A percentile compares a stretch with the other conserved stretches of the same genome.
phyloP scores from a whole-genome alignment of 1,284 basidiomycete genomes.

The Melampsora medusae region DNA sequence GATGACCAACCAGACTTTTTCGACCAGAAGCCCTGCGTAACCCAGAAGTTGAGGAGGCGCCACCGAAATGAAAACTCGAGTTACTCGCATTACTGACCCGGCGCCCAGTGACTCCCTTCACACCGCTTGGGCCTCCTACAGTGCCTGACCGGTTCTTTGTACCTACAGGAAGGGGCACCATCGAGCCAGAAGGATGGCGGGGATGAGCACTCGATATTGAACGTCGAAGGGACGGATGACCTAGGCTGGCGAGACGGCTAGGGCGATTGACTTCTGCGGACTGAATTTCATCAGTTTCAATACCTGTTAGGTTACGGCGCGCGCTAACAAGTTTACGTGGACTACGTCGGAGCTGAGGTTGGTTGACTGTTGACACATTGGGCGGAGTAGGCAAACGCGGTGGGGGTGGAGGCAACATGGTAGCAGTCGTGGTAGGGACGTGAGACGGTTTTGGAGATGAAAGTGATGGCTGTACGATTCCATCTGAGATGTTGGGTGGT shows the following conservation, averaged over 20 bases:
- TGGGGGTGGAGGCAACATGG: slow-evolving; percentile 3
- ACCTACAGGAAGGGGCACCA: slow-evolving; percentile 1
- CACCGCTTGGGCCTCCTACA: not conserved
- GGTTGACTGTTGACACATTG: not conserved
- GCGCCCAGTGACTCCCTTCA: not conserved
- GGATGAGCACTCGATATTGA: slow-evolving; percentile 13
- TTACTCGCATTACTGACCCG: slow-evolving; percentile 42
- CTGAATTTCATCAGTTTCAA: slow-evolving; percentile 2
- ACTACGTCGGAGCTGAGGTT: slow-evolving; percentile 27
- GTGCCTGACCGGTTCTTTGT: slow-evolving; percentile 8
- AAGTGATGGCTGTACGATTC: slow-evolving; percentile 2
- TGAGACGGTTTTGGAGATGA: slow-evolving; percentile 23
- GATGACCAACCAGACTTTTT: slow-evolving; percentile 37
- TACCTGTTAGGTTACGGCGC: slow-evolving; percentile 5
- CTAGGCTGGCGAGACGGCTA: slow-evolving; percentile 22
- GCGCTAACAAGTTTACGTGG: slow-evolving; percentile 32
- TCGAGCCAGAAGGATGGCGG: slow-evolving; percentile 44
- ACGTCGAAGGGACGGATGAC: slow-evolving; percentile 32
- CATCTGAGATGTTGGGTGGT: slow-evolving; percentile 11
- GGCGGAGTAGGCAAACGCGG: slow-evolving; percentile 32
- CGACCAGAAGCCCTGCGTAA: slow-evolving; percentile 21
- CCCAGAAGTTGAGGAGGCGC: slow-evolving; percentile 12
- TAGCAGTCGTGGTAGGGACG: slow-evolving; percentile 8
- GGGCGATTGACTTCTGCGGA: slow-evolving; percentile 7
- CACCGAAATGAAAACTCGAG: slow-evolving; percentile 33